phyloP scores from a whole-genome alignment of 208 protist species.

The Trypanosomatidae sp. region DNA sequence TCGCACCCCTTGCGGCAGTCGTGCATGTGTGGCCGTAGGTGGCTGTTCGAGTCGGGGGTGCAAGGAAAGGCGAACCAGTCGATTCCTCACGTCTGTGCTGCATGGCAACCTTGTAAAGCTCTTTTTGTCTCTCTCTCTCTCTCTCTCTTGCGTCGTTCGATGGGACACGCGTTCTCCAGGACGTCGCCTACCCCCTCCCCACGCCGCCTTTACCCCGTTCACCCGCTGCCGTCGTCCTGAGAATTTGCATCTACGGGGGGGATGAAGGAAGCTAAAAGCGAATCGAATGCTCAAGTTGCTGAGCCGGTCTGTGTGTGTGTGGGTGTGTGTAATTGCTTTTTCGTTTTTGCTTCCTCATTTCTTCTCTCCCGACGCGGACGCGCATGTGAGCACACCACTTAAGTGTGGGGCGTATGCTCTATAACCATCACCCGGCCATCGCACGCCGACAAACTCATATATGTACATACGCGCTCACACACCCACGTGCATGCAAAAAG shows the following conservation, averaged over 20 bases:
- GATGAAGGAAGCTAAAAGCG: neutral
- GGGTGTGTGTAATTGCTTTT: neutral
- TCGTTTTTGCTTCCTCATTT: conserved; percentile 2
- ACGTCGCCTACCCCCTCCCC: neutral
- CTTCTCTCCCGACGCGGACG: neutral
- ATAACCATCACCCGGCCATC: neutral
- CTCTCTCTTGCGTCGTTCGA: neutral
- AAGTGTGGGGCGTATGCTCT: neutral
- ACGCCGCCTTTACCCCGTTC: neutral
- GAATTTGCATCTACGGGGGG: neutral
- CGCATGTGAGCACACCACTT: neutral
- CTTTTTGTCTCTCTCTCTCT: neutral
- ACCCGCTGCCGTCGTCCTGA: neutral
- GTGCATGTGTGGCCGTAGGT: neutral
- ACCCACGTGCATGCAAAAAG: neutral
- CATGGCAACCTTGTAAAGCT: neutral
- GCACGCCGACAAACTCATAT: neutral
- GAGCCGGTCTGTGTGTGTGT: neutral
- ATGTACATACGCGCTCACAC: neutral
- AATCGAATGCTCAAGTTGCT: neutral
- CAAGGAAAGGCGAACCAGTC: neutral
- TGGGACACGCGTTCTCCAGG: neutral
- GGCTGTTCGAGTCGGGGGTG: neutral
- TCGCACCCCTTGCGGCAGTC: neutral
- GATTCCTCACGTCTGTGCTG: neutral